Conservation (phyloP, 257 asterid species). For the Nyctanthes arbortristis region DNA sequence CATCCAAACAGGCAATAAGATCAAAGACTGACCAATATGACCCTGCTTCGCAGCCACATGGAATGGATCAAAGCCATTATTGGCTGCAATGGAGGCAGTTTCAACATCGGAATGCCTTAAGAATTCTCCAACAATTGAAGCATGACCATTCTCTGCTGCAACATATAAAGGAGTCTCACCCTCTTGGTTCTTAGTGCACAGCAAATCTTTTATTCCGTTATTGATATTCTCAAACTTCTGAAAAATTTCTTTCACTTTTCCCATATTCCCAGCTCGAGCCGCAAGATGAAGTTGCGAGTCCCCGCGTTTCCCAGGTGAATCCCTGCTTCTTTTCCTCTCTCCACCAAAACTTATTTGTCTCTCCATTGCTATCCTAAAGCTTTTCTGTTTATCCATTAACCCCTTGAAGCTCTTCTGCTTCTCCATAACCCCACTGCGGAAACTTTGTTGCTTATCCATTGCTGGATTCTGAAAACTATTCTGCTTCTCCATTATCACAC, state of each 20-base stretch:
- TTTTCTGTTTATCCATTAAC: constrained; percentile 91
- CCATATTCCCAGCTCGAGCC: constrained; percentile 78
- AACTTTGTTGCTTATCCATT: constrained; percentile 77
- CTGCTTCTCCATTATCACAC: constrained; percentile 63
- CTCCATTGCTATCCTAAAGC: constrained; percentile 93
- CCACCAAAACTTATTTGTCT: constrained; percentile 83
- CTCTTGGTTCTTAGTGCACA: constrained; percentile 82
- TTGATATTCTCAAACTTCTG: constrained; percentile 49
- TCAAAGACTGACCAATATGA: constrained; percentile 61
- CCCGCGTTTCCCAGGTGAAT: constrained; percentile 93
- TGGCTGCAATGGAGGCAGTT: constrained; percentile 68
- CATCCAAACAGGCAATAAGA: neutral
- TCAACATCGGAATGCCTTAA: constrained; percentile 75
- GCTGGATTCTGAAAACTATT: constrained; percentile 46
- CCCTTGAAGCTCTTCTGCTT: constrained; percentile 89
- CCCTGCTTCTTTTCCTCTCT: constrained; percentile 73
- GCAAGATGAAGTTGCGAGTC: constrained; percentile 90
- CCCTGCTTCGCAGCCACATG: constrained; percentile 96
- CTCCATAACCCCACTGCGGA: constrained; percentile 60
- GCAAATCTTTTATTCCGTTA: constrained; percentile 51
- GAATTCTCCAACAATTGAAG: constrained; percentile 68
- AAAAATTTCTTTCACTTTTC: constrained; percentile 69
- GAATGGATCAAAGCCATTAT: constrained; percentile 85
- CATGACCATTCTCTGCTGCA: constrained; percentile 86
- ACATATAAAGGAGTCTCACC: constrained; percentile 93